Conservation (phyloP, 768 basidiomycete species). For the Tylopilus sp. region DNA sequence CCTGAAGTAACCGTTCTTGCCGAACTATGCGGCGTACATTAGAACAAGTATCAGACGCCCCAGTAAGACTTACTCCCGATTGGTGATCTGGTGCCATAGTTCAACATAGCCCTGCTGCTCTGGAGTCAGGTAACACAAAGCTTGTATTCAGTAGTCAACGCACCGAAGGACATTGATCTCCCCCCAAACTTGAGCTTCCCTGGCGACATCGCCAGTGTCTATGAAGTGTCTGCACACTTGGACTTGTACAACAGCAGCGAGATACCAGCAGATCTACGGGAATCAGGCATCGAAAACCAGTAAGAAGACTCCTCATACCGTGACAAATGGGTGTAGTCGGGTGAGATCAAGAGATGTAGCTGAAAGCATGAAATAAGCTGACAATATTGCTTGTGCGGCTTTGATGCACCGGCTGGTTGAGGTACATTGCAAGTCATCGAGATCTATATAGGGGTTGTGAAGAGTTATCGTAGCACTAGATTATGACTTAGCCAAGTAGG, state of each 20-base stretch:
- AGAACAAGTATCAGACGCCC: neutral
- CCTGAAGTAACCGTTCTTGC: conserved; percentile 79
- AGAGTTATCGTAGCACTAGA: conserved; percentile 81
- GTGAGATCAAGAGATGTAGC: conserved; percentile 80
- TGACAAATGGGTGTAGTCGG: conserved; percentile 76
- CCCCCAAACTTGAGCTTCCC: conserved; percentile 80
- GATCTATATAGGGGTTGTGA: conserved; percentile 81
- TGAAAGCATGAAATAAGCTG: conserved; percentile 73
- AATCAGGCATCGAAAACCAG: conserved; percentile 12
- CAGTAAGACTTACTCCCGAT: conserved; percentile 64
- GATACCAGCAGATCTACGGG: conserved; percentile 82
- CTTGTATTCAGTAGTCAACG: conserved; percentile 12
- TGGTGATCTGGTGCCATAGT: conserved; percentile 74
- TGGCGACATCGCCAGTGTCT: conserved; percentile 68
- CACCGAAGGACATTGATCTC: conserved; percentile 83
- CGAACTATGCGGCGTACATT: conserved; percentile 48
- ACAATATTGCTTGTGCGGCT: conserved; percentile 70
- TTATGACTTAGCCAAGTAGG: conserved; percentile 10
- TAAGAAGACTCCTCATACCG: conserved; percentile 45
- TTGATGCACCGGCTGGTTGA: conserved; percentile 72
- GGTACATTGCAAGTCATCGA: conserved; percentile 56
- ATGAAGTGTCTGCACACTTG: conserved; percentile 86
- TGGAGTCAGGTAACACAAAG: conserved; percentile 5
- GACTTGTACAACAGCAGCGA: conserved; percentile 83
- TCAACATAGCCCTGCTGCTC: conserved; percentile 76